phyloP scores from a whole-genome alignment of 441 rosid species.

The Croton setiger region DNA sequence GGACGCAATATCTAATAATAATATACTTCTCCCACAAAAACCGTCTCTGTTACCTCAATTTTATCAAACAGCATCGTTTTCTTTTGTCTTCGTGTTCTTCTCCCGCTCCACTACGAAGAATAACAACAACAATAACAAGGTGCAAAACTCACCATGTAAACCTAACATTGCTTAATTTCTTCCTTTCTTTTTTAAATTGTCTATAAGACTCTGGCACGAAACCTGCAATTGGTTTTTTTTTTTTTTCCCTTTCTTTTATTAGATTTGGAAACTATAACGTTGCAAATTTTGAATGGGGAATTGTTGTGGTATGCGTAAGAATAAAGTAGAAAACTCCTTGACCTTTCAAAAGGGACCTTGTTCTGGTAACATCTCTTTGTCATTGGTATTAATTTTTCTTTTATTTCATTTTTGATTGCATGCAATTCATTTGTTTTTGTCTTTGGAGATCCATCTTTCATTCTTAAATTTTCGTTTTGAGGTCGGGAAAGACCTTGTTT shows the following conservation, averaged over 20 bases:
- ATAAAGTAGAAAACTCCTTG: not conserved
- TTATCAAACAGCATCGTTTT: not conserved
- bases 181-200: not conserved
- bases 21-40: not conserved
- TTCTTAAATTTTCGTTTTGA: not conserved
- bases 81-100: constrained; percentile 6
- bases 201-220: no score
- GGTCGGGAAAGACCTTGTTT: not conserved
- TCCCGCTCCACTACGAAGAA: not conserved
- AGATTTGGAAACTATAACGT: no score
- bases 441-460: not conserved
- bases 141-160: not conserved
- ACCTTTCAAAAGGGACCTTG: not conserved
- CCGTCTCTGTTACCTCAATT: constrained; percentile 4
- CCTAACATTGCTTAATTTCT: not conserved
- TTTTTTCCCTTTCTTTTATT: not conserved
- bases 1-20: not conserved
- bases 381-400: not conserved
- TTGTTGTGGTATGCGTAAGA: not conserved
- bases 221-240: not conserved
- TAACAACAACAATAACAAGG: not conserved
- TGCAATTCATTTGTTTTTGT: not conserved
- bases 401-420: not conserved
- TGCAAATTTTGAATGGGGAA: constrained; percentile 7
- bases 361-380: constrained; percentile 2